Percentiles rank a stretch among this genome's conserved stretches.
phyloP scores from a whole-genome alignment of 2,329 filamentous ascomycete genomes.

The Botrytis cinerea region DNA sequence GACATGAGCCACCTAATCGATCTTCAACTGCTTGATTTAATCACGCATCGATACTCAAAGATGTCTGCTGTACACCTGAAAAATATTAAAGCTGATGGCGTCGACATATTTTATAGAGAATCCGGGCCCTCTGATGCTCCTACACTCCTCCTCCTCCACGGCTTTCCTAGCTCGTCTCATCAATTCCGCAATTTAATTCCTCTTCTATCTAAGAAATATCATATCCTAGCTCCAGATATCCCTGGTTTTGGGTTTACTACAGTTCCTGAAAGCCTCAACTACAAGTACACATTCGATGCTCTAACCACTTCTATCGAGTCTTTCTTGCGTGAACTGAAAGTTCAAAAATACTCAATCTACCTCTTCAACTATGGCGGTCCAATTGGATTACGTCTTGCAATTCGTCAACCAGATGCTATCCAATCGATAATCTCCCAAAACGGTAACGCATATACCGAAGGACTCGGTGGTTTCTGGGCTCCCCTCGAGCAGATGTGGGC shows the following conservation, averaged over 20 bases:
- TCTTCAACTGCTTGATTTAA: neutral
- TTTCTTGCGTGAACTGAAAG: conserved; percentile 51
- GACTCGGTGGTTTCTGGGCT: conserved; percentile 46
- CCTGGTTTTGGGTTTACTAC: conserved; percentile 62
- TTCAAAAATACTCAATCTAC: conserved; percentile 55
- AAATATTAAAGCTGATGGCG: conserved; percentile 41
- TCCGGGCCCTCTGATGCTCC: conserved; percentile 42
- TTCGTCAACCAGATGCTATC: conserved; percentile 50
- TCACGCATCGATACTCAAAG: neutral
- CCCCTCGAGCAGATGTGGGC: conserved; percentile 33
- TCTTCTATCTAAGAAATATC: conserved; percentile 45
- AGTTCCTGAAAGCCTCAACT: conserved; percentile 50
- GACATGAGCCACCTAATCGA: conserved; percentile 15
- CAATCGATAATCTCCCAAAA: conserved; percentile 59
- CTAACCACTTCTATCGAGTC: conserved; percentile 50
- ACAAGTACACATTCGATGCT: conserved; percentile 56
- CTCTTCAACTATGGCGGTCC: conserved; percentile 66
- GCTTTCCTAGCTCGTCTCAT: conserved; percentile 49
- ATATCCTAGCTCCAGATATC: conserved; percentile 57
- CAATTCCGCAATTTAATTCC: conserved; percentile 50
- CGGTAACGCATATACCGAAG: conserved; percentile 61
- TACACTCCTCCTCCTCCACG: conserved; percentile 48
- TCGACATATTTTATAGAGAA: conserved; percentile 47
- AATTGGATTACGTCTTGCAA: conserved; percentile 54
- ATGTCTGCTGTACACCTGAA: neutral